Evolutionary conservation across 2,329 filamentous ascomycete genomes (phyloP).

Genomic region (Bipolaris sorokiniana): DNA sequence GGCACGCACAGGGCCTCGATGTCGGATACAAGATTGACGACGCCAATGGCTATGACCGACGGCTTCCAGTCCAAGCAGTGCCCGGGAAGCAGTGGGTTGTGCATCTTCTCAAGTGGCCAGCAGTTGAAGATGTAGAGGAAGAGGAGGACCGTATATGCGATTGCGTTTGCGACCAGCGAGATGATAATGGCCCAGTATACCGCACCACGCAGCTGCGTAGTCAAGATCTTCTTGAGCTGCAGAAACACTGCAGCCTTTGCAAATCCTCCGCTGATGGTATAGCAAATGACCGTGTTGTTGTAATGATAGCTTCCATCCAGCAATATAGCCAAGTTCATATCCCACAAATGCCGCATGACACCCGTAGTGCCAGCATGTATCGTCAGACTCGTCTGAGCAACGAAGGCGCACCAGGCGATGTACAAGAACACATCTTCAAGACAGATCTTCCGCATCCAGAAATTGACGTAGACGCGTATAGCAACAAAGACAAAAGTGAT

Average conservation of each 20-base stretch:
- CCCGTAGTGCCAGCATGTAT: background rate
- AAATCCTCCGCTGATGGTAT: slow-evolving; percentile 4
- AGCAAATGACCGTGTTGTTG: background rate
- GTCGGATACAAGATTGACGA: slow-evolving; percentile 17
- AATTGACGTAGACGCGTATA: background rate
- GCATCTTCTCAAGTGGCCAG: slow-evolving; percentile 16
- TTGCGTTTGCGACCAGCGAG: slow-evolving; percentile 10
- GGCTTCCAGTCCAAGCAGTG: slow-evolving; percentile 14
- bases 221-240: slow-evolving; percentile 21
- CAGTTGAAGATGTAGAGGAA: slow-evolving; percentile 23
- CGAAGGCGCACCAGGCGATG: slow-evolving; percentile 11
- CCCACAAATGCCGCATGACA: slow-evolving; percentile 11
- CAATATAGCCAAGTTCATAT: slow-evolving; percentile 1
- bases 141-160: slow-evolving; percentile 15
- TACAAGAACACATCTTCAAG: slow-evolving; percentile 18
- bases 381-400: slow-evolving; percentile 10
- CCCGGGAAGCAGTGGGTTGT: slow-evolving; percentile 9
- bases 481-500: background rate
- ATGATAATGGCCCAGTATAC: slow-evolving; percentile 19
- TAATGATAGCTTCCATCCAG: background rate
- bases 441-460: background rate
- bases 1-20: slow-evolving; percentile 25
- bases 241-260: slow-evolving; percentile 13
- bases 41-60: slow-evolving; percentile 16
- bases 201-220: slow-evolving; percentile 1